These are phyloP conservation scores for Solanum bulbocastanum DNA, from an alignment of 257 asterid species.

Conservation along the genomic window DNA sequence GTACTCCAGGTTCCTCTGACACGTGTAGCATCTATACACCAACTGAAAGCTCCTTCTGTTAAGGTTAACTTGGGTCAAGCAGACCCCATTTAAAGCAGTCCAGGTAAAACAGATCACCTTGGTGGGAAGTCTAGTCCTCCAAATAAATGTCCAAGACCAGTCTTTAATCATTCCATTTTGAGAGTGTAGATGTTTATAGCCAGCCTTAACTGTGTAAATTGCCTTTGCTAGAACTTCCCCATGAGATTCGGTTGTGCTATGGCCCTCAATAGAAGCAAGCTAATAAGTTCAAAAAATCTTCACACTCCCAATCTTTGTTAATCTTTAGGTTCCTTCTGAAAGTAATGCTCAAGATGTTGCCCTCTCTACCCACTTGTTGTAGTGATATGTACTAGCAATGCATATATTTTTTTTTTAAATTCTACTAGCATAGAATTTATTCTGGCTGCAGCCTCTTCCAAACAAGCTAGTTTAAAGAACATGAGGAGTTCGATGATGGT, in stretches of 20 bases:
- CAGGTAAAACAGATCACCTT: neutral
- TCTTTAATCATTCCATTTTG: neutral
- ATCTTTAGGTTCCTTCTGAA: neutral
- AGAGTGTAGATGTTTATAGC: neutral
- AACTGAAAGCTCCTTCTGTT: neutral
- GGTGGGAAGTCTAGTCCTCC: neutral
- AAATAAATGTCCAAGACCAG: neutral
- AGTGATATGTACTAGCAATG: neutral
- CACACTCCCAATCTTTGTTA: neutral
- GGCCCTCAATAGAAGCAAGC: neutral
- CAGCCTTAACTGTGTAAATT: neutral
- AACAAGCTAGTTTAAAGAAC: neutral
- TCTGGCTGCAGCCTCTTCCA: neutral
- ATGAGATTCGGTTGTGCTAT: neutral
- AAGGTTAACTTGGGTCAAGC: neutral
- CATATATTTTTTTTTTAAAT: neutral
- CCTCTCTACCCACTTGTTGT: neutral
- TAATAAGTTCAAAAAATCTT: neutral
- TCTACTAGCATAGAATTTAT: neutral
- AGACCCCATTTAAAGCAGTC: neutral
- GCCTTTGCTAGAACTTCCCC: neutral
- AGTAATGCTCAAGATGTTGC: neutral
- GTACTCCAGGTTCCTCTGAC: neutral
- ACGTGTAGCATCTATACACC: neutral
- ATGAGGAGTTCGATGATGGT: neutral